A percentile compares a stretch with the other conserved stretches of the same genome.
These are phyloP conservation scores for Ajuga chamaepitys DNA, from an alignment of 257 asterid species.

Conservation along the genomic window DNA sequence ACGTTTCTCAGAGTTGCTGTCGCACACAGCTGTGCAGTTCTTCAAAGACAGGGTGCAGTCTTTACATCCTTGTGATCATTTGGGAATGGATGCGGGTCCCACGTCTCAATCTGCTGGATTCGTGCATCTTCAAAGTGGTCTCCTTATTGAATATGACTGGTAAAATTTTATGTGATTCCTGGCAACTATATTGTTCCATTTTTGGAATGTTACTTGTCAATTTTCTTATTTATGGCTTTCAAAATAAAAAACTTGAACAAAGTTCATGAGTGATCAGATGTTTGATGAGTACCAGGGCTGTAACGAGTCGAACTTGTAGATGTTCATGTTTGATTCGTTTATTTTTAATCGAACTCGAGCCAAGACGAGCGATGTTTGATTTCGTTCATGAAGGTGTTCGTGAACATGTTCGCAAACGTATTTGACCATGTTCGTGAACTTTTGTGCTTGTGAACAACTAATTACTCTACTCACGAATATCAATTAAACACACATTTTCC, in stretches of 20 bases:
- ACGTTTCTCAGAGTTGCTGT: conserved; percentile 75
- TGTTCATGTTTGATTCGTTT: too few species aligned
- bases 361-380: too few species aligned
- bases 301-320: too few species aligned
- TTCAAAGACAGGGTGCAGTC: conserved; percentile 65
- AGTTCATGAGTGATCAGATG: not conserved
- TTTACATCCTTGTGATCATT: conserved; percentile 63
- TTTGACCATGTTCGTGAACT: too few species aligned
- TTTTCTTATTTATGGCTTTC: not conserved
- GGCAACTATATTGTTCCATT: conserved; percentile 3
- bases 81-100: conserved; percentile 34
- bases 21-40: conserved; percentile 67
- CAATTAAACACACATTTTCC: too few species aligned
- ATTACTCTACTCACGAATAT: too few species aligned
- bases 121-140: conserved; percentile 87
- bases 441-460: too few species aligned
- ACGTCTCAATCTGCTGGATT: conserved; percentile 51
- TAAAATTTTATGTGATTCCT: conserved; percentile 27
- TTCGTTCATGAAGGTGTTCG: too few species aligned
- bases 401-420: too few species aligned
- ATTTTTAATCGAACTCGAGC: too few species aligned
- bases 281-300: conserved; percentile 2
- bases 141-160: conserved; percentile 89
- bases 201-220: conserved; percentile 12
- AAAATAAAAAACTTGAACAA: not conserved